Conservation (phyloP, 768 basidiomycete species). For the Russula lepida region DNA sequence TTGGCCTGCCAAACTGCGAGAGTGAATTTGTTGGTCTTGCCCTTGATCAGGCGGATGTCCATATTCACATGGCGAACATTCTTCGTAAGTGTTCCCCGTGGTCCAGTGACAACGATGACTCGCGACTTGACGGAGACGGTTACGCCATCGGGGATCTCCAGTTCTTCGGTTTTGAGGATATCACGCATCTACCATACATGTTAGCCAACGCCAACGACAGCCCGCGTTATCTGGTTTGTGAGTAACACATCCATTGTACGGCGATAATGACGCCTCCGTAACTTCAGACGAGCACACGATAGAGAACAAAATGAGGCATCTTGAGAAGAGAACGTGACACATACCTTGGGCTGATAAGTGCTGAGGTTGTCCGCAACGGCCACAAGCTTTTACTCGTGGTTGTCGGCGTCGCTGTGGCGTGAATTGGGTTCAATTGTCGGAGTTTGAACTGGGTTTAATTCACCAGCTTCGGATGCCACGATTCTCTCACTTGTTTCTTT, state of each 20-base stretch:
- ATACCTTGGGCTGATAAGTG: slow-evolving; percentile 27
- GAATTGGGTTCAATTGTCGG: slow-evolving; percentile 21
- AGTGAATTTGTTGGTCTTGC: slow-evolving; percentile 71
- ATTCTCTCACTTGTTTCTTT: slow-evolving; percentile 13
- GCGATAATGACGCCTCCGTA: neutral
- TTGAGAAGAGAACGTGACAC: slow-evolving; percentile 17
- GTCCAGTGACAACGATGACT: slow-evolving; percentile 84
- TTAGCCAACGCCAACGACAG: slow-evolving; percentile 23
- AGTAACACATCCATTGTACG: slow-evolving; percentile 34
- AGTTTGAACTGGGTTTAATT: slow-evolving; percentile 14
- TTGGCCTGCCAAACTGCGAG: slow-evolving; percentile 97
- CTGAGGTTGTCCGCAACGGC: slow-evolving; percentile 28
- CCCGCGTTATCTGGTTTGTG: slow-evolving; percentile 27
- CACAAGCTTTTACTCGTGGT: slow-evolving; percentile 17
- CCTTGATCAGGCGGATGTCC: slow-evolving; percentile 81
- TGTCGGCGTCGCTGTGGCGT: slow-evolving; percentile 17
- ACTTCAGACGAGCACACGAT: neutral
- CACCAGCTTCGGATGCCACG: neutral
- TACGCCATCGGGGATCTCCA: slow-evolving; percentile 80
- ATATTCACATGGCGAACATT: slow-evolving; percentile 89
- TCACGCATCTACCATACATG: slow-evolving; percentile 65
- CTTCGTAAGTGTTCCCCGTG: slow-evolving; percentile 88
- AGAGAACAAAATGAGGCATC: neutral
- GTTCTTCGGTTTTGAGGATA: slow-evolving; percentile 88
- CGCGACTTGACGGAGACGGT: slow-evolving; percentile 85